A percentile compares a stretch with the other conserved stretches of the same genome.
Evolutionary conservation across 2,329 filamentous ascomycete genomes (phyloP).

Genomic region (Pseudonectria foliicola): DNA sequence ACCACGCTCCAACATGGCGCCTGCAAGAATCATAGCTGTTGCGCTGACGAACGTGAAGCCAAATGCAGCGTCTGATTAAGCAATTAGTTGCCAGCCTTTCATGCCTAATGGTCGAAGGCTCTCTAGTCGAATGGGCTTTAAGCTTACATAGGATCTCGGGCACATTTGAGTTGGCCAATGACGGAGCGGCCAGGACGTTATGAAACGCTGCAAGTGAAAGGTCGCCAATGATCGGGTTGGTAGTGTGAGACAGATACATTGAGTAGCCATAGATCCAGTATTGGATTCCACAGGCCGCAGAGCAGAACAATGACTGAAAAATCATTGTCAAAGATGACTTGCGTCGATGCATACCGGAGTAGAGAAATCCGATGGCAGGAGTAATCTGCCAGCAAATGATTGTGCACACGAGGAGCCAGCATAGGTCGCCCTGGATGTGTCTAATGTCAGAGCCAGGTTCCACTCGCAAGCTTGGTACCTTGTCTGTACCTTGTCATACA

Average conservation of each 20-base stretch:
- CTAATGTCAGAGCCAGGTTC: conserved; percentile 2
- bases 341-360: conserved; percentile 31
- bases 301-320: conserved; percentile 40
- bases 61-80: conserved; percentile 24
- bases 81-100: neutral
- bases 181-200: conserved; percentile 30
- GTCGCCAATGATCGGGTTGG: conserved; percentile 29
- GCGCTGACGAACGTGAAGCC: conserved; percentile 31
- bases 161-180: conserved; percentile 29
- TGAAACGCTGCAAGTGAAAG: conserved; percentile 28
- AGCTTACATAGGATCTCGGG: conserved; percentile 28
- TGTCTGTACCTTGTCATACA: conserved; percentile 32
- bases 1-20: conserved; percentile 31
- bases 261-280: conserved; percentile 42
- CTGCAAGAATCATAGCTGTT: conserved; percentile 33
- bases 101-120: neutral
- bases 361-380: conserved; percentile 32
- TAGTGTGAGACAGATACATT: conserved; percentile 31
- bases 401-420: conserved; percentile 34
- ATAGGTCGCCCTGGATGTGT: conserved; percentile 30
- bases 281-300: conserved; percentile 37
- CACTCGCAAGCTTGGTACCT: neutral
- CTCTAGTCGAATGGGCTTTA: neutral
- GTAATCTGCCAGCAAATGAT: conserved; percentile 33
- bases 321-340: conserved; percentile 38